Conservation (phyloP, 495 filamentous ascomycete genomes). For the Aspergillus cavernicola region DNA sequence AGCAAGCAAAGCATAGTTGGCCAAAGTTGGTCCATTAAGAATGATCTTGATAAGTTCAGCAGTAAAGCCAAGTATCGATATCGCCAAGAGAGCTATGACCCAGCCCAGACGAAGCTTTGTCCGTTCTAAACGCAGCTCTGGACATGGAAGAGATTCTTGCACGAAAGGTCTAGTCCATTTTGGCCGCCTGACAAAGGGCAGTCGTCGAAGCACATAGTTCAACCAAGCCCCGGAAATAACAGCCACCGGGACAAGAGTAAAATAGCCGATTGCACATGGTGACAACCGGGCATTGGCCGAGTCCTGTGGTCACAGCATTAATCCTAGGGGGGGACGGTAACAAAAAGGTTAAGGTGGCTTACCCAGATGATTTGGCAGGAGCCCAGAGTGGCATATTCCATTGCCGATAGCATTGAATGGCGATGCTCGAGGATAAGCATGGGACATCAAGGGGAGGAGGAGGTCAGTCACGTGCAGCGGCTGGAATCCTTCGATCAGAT, state of each 20-base stretch:
- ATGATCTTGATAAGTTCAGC: constrained; percentile 40
- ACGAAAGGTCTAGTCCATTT: constrained; percentile 51
- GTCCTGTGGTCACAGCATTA: constrained; percentile 34
- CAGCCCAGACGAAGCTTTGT: constrained; percentile 28
- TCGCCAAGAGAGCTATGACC: constrained; percentile 36
- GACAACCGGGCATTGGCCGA: constrained; percentile 45
- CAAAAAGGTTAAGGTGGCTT: background rate
- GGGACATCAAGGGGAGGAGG: background rate
- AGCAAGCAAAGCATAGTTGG: constrained; percentile 28
- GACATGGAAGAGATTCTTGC: constrained; percentile 31
- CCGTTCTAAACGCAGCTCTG: constrained; percentile 24
- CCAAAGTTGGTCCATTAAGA: constrained; percentile 21
- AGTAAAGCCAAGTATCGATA: constrained; percentile 37
- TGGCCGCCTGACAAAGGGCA: constrained; percentile 33
- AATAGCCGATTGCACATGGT: constrained; percentile 43
- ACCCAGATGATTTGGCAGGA: constrained; percentile 22
- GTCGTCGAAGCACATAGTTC: constrained; percentile 27
- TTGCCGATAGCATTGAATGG: constrained; percentile 9
- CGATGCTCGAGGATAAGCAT: constrained; percentile 7
- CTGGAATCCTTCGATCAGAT: background rate
- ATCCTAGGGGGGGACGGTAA: background rate
- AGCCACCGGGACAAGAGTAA: constrained; percentile 44
- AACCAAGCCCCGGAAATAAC: constrained; percentile 38
- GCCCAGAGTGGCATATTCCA: constrained; percentile 1
- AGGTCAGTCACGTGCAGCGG: no score